Conservation (phyloP, 2,329 filamentous ascomycete genomes). For the Macrophomina phaseolina region DNA sequence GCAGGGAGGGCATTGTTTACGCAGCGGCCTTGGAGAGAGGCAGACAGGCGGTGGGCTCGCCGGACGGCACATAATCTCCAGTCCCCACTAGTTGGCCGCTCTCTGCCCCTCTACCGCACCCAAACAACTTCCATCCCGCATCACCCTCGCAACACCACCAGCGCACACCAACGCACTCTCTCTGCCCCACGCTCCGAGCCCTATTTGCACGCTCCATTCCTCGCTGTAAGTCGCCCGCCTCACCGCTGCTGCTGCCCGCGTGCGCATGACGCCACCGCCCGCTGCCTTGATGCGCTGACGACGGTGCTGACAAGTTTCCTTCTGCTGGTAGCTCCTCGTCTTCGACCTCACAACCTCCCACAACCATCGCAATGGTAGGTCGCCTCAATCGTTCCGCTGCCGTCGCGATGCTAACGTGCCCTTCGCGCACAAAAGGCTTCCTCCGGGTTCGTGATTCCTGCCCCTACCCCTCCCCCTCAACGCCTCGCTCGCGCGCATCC, state of each 20-base stretch:
- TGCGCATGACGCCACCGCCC: slow-evolving; percentile 20
- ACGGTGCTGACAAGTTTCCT: slow-evolving; percentile 41
- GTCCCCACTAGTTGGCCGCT: slow-evolving; percentile 25
- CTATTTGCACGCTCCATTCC: slow-evolving; percentile 15
- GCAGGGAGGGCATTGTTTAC: slow-evolving; percentile 24
- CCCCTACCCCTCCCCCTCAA: slow-evolving; percentile 29
- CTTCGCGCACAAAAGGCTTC: slow-evolving; percentile 41
- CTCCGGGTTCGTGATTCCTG: slow-evolving; percentile 48
- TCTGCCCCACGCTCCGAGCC: slow-evolving; percentile 12
- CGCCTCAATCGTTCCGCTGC: not conserved
- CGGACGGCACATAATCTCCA: slow-evolving; percentile 20
- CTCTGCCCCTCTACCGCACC: slow-evolving; percentile 21
- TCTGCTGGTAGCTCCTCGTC: slow-evolving; percentile 1
- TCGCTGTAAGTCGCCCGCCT: slow-evolving; percentile 23
- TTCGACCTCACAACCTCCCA: slow-evolving; percentile 15
- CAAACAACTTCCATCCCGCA: slow-evolving; percentile 21
- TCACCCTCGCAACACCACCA: slow-evolving; percentile 3
- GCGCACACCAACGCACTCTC: not conserved
- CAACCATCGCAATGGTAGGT: slow-evolving; percentile 27
- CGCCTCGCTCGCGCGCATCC: slow-evolving; percentile 30
- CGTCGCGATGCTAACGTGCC: slow-evolving; percentile 12
- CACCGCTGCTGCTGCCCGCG: not conserved
- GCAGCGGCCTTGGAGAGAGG: slow-evolving; percentile 1
- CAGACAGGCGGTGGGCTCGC: slow-evolving; percentile 23
- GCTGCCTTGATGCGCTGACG: slow-evolving; percentile 35